Conservation (phyloP, 176 grass and related monocot species). For the Rhynchospora breviuscula region DNA sequence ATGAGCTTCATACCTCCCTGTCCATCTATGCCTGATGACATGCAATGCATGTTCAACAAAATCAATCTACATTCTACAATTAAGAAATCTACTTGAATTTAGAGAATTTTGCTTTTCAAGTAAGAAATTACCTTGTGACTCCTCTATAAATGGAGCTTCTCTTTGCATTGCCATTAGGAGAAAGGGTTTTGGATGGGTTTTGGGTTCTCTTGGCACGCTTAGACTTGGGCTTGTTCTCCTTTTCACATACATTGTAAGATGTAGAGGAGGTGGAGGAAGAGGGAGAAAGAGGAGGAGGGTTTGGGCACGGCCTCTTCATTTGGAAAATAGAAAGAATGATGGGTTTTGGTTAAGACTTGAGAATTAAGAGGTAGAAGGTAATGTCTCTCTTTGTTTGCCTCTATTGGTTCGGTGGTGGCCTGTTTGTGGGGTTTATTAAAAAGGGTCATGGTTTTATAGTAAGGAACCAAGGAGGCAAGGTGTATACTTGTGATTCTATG, state of each 20-base stretch:
- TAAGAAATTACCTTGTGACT: conserved; percentile 65
- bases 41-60: conserved; percentile 31
- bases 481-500: not conserved
- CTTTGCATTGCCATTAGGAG: conserved; percentile 40
- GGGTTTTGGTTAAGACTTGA: conserved; percentile 13
- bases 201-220: conserved; percentile 44
- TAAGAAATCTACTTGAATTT: not conserved
- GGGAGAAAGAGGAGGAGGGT: conserved; percentile 23
- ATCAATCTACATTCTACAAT: not conserved
- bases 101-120: not conserved
- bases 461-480: not conserved
- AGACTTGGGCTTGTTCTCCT: conserved; percentile 27
- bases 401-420: not conserved
- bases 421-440: not conserved
- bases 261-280: conserved; percentile 38
- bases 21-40: conserved; percentile 76
- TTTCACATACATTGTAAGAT: conserved; percentile 17
- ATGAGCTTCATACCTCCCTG: conserved; percentile 89
- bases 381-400: not conserved
- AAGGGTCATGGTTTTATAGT: conserved; percentile 13
- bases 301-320: conserved; percentile 43
- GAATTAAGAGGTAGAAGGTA: conserved; percentile 10
- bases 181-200: conserved; percentile 21
- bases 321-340: not conserved
- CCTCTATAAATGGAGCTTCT: conserved; percentile 86